These are phyloP conservation scores for Fusarium anthophilum DNA, from an alignment of 2,329 filamentous ascomycete species.

Conservation along the genomic window DNA sequence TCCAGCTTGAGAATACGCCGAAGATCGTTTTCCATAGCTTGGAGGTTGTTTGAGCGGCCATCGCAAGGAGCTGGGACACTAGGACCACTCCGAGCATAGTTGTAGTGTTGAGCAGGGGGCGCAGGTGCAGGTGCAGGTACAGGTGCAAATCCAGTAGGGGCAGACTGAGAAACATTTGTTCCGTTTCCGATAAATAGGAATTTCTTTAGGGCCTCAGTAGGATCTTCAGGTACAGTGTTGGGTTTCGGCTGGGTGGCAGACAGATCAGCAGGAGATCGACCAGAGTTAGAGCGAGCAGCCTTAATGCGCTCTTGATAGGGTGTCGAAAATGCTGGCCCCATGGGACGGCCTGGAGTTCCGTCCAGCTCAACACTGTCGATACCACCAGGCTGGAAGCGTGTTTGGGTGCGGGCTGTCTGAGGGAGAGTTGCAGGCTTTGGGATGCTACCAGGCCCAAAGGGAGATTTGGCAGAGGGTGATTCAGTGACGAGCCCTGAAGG, in stretches of 20 bases:
- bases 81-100: conserved; percentile 4
- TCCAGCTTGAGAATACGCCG: conserved; percentile 62
- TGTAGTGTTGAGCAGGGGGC: conserved; percentile 23
- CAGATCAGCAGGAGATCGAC: conserved; percentile 28
- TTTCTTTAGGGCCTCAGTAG: conserved; percentile 63
- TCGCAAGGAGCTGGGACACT: conserved; percentile 12
- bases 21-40: conserved; percentile 63
- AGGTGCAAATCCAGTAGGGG: conserved; percentile 33
- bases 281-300: conserved; percentile 56
- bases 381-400: conserved; percentile 35
- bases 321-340: conserved; percentile 75
- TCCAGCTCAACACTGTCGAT: conserved; percentile 67
- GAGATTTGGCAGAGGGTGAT: conserved; percentile 60
- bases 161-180: conserved; percentile 22
- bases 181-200: conserved; percentile 60
- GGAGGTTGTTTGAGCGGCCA: conserved; percentile 45
- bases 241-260: conserved; percentile 17
- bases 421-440: conserved; percentile 38
- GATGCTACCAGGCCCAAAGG: conserved; percentile 41
- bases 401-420: conserved; percentile 39
- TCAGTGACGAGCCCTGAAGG: conserved; percentile 54
- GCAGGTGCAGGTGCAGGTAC: conserved; percentile 26
- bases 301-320: conserved; percentile 70
- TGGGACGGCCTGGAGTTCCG: conserved; percentile 61
- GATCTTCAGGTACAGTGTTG: conserved; percentile 41